Evolutionary conservation across 1,284 basidiomycete genomes (phyloP).

Genomic region (Amylostereum areolatum): DNA sequence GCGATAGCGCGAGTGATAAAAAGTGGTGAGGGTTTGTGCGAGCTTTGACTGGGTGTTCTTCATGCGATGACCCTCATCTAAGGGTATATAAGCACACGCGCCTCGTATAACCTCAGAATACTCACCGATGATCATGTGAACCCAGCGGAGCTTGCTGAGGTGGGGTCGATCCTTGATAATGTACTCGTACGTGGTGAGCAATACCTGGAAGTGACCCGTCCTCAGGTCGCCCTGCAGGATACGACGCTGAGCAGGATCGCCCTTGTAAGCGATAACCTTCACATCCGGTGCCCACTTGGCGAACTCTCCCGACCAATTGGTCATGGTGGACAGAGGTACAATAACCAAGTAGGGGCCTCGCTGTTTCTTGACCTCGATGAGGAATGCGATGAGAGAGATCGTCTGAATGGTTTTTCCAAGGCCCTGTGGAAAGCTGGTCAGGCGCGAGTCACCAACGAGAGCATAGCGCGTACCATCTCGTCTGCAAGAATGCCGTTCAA

Average conservation of each 20-base stretch:
- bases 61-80: slow-evolving; percentile 98
- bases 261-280: slow-evolving; percentile 87
- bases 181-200: slow-evolving; percentile 98
- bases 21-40: slow-evolving; percentile 86
- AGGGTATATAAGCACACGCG: neutral
- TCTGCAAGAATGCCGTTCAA: slow-evolving; percentile 96
- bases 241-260: slow-evolving; percentile 80
- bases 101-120: neutral
- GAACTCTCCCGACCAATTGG: slow-evolving; percentile 98
- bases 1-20: slow-evolving; percentile 91
- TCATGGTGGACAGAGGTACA: slow-evolving; percentile 96
- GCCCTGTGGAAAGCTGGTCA: slow-evolving; percentile 50
- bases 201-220: slow-evolving; percentile 86
- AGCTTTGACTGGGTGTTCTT: slow-evolving; percentile 98
- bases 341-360: slow-evolving; percentile 96
- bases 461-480: slow-evolving; percentile 77
- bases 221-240: slow-evolving; percentile 71
- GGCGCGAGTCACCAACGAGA: slow-evolving; percentile 8
- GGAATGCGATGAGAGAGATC: slow-evolving; percentile 93
- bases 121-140: slow-evolving; percentile 95
- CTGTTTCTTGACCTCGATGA: slow-evolving; percentile 90
- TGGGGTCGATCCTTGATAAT: slow-evolving; percentile 96
- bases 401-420: slow-evolving; percentile 96
- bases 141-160: slow-evolving; percentile 91
- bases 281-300: slow-evolving; percentile 95